phyloP scores from a whole-genome alignment of 345 rosid genomes.

The Clarkia xantiana region DNA sequence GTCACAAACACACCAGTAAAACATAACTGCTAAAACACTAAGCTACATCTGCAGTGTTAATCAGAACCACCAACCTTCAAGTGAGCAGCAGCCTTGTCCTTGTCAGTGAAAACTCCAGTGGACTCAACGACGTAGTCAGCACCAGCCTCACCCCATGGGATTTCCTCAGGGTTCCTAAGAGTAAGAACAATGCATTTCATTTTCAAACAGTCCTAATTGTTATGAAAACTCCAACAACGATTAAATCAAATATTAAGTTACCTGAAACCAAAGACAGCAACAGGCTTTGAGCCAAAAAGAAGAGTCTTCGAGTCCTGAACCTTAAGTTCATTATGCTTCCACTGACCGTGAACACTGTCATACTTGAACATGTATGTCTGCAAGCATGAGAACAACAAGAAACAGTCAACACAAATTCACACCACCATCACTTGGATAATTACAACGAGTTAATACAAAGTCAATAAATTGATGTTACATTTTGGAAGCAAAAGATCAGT shows the following conservation, averaged over 20 bases:
- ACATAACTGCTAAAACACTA: not conserved
- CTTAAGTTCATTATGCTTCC: conserved; percentile 48
- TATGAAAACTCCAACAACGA: not conserved
- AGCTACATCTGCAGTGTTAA: not conserved
- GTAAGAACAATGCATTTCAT: not conserved
- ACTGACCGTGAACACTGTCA: conserved; percentile 52
- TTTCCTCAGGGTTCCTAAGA: conserved; percentile 52
- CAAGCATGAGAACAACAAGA: not conserved
- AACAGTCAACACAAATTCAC: not conserved
- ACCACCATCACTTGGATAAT: no score
- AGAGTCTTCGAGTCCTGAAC: conserved; percentile 49
- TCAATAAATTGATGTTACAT: no score
- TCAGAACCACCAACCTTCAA: conserved; percentile 28
- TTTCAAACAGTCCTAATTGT: not conserved
- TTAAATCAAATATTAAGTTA: not conserved
- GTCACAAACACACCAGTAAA: not conserved
- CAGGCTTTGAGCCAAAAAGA: conserved; percentile 45
- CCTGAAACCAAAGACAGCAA: conserved; percentile 44
- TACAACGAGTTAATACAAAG: no score
- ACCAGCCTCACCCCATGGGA: conserved; percentile 52
- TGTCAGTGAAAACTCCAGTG: conserved; percentile 60
- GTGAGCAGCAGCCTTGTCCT: conserved; percentile 65
- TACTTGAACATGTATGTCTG: conserved; percentile 56
- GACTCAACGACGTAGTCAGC: conserved; percentile 54
- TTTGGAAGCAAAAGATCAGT: no score